Conservation (phyloP, 805 yeast genomes). For the Ogataea kodamae region DNA sequence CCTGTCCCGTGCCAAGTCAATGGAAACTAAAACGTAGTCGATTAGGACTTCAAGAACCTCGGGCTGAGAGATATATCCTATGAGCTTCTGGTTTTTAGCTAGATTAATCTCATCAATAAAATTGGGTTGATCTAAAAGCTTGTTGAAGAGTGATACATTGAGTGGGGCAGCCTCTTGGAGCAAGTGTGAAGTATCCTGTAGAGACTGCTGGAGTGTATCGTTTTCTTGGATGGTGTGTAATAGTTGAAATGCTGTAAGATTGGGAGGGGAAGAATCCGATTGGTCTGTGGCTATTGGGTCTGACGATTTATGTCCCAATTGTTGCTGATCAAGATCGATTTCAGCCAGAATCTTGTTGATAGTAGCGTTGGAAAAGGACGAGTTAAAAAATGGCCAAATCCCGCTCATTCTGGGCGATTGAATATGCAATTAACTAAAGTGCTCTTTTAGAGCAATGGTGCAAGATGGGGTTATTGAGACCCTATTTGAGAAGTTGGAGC, state of each 20-base stretch:
- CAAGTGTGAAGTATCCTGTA: constrained; percentile 6
- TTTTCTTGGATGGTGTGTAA: constrained; percentile 35
- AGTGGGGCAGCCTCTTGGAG: constrained; percentile 10
- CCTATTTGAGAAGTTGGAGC: too few relatives aligned
- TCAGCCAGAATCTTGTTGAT: constrained; percentile 36
- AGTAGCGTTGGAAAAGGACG: constrained; percentile 35
- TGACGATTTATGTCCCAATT: constrained; percentile 6
- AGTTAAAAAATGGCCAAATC: constrained; percentile 39
- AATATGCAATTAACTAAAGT: not conserved
- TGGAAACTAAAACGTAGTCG: constrained; percentile 30
- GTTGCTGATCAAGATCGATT: constrained; percentile 35
- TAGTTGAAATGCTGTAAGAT: constrained; percentile 32
- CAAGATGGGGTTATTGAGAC: too few relatives aligned
- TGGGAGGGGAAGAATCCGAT: constrained; percentile 18
- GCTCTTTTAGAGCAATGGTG: not conserved
- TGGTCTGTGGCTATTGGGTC: constrained; percentile 3
- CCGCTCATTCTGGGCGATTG: constrained; percentile 31
- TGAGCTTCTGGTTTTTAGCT: constrained; percentile 34
- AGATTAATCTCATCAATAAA: constrained; percentile 34
- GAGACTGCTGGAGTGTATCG: constrained; percentile 24
- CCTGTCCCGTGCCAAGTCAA: constrained; percentile 19
- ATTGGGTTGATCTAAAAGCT: constrained; percentile 35
- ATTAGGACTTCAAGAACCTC: constrained; percentile 31
- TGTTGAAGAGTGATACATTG: constrained; percentile 31
- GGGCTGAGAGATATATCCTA: constrained; percentile 30